Conservation (phyloP, 441 rosid species). For the Arabidopsis lyrata region DNA sequence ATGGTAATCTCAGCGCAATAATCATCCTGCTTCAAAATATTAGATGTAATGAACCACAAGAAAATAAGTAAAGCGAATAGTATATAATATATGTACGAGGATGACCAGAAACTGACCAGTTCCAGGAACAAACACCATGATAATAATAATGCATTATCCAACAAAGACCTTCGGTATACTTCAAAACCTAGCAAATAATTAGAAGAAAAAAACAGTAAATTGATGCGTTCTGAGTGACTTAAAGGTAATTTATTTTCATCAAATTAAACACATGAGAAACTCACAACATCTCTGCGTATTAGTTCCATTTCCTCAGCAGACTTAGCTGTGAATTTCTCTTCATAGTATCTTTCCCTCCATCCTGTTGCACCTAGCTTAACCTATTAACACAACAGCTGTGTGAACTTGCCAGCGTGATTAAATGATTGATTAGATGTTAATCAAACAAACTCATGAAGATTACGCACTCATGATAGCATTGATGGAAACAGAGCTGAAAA, state of each 20-base stretch:
- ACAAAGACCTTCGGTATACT: constrained; percentile 91
- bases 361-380: constrained; percentile 84
- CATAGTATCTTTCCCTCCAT: constrained; percentile 96
- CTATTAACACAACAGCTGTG: constrained; percentile 50
- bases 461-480: constrained; percentile 17
- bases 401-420: constrained; percentile 10
- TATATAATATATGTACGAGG: constrained; percentile 18
- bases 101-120: constrained; percentile 70
- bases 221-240: constrained; percentile 7
- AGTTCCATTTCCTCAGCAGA: constrained; percentile 75
- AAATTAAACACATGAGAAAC: constrained; percentile 41
- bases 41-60: constrained; percentile 10
- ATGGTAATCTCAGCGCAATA: background rate
- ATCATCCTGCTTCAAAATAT: constrained; percentile 24
- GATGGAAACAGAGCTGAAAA: background rate
- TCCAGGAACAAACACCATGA: constrained; percentile 99
- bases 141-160: constrained; percentile 98
- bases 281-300: constrained; percentile 87
- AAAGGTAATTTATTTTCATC: constrained; percentile 23
- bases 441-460: constrained; percentile 15
- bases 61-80: constrained; percentile 24
- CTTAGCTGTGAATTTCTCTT: constrained; percentile 74
- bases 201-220: constrained; percentile 14
- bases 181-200: constrained; percentile 63
- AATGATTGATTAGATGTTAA: background rate